Evolutionary conservation across 163 green algal species (phyloP), one percentile per base, ranked within the genome.

Genomic region (Picocystis sp.): DNA sequence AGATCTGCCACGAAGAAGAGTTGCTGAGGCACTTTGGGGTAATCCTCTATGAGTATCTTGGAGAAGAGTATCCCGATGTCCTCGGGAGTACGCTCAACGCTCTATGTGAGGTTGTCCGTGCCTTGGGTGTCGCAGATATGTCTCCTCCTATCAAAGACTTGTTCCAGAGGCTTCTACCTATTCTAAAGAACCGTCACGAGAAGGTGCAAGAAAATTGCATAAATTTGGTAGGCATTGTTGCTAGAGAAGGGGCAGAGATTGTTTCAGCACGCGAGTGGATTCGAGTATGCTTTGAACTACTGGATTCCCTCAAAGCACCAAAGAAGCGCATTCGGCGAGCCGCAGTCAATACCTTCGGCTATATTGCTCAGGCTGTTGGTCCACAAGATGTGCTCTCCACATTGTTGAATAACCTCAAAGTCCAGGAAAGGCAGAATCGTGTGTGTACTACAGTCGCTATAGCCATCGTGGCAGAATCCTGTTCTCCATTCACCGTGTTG

Each of bases 371-470:
- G 73, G 90, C 90, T 25, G 95, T 99, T 49, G 90, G 90, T 0
- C 90, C 90, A 2, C 77, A 91, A 72, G 90, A 99, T 57, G 90
- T 99, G 60, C 75, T 99, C 56, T 89, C 93, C 10, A 96, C 90
- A 35, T 76, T 99, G 64, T 76, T 99, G 42, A 97, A 99, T 75
- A 98, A 97, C 73, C 76, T 99, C 14, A 97, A 97, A 79, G 90
- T 99, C 44, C 90, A 99, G 77, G 90, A 99, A 76, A 77, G 90
- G 8, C 90, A 97, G 72, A 96, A 93, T 65, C 77, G 90, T 33
- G 90, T 99, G 55, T 99, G 90, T 74, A 98, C 90, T 15, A 97
- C 90, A 0, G 90, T 97, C 15, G 90, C 90, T 50, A 97, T 99
- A 52, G 90, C 90, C 58, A 97, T 99, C 67, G 90, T 99, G 38